Conservation (phyloP, 768 basidiomycete genomes). For the Mycena sanguinolenta region DNA sequence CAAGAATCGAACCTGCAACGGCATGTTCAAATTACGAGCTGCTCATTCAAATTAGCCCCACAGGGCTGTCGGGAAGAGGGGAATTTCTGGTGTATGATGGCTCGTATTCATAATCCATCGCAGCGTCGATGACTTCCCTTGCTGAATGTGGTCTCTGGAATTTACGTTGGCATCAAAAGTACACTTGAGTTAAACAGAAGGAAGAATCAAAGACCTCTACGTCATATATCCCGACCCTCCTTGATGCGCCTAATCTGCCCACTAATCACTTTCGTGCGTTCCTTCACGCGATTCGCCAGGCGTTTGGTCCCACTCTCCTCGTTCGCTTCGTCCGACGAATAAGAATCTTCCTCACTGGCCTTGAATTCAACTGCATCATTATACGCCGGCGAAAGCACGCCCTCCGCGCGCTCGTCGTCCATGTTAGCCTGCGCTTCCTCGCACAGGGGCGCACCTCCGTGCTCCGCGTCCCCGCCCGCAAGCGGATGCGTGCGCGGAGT, state of each 20-base stretch:
- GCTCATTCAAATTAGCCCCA: too few relatives aligned
- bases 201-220: background rate
- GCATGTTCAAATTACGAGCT: too few relatives aligned
- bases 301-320: conserved; percentile 11
- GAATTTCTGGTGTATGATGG: too few relatives aligned
- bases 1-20: too few relatives aligned
- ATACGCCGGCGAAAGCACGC: background rate
- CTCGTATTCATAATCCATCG: too few relatives aligned
- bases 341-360: background rate
- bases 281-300: conserved; percentile 11
- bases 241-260: conserved; percentile 11
- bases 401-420: conserved; percentile 24
- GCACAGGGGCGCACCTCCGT: conserved; percentile 13
- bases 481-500: conserved; percentile 28
- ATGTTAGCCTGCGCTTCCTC: conserved; percentile 21
- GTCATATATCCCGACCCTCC: conserved; percentile 34
- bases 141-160: too few relatives aligned
- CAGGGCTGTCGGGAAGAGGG: too few relatives aligned
- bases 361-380: background rate
- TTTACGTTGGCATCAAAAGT: conserved; percentile 14
- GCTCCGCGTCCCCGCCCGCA: background rate
- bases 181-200: conserved; percentile 5
- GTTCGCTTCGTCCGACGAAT: conserved; percentile 15
- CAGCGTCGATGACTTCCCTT: too few relatives aligned
- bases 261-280: conserved; percentile 18